Evolutionary conservation across 805 yeast genomes (phyloP), one percentile per base, ranked within the genome.

Genomic region (Candida palmyrensis): DNA sequence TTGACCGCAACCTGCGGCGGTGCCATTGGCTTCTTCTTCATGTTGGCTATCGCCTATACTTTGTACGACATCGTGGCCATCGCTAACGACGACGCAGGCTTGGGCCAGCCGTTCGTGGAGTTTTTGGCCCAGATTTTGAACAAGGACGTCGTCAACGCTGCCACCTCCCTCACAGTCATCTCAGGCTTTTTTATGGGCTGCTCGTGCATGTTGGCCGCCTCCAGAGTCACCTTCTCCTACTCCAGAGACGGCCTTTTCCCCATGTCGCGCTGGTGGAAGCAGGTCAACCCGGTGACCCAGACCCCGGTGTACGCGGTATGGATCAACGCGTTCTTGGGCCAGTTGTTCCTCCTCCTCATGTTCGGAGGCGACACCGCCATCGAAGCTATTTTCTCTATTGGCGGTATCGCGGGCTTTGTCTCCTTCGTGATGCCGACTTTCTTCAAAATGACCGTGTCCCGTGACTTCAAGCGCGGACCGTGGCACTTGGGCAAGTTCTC

Each of bases 231-330:
- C 12, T 80, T 63, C 47, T 77, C 85, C 3, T 80, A 79, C 51
- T 71, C 85, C 1, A 68, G 87, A 51, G 87, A 79, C 52, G 77
- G 78, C 9, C 66, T 79, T 44, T 74, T 79, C 57, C 87, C 87
- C 12, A 58, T 68, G 14, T 74, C 82, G 14, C 57, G 49, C 12
- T 45, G 44, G 38, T 73, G 75, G 74, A 60, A 67, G 41, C 46
- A 48, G 16, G 82, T 81, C 32, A 68, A 73, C 55, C 54, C 59
- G 28, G 28, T 36, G 27, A 77, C 84, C 22, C 59, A 65, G 40
- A 80, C 85, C 4, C 88, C 88, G 5, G 65, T 81, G 32, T 65
- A 74, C 48, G 83, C 85, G 0, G 80, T 76, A 18, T 70, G 80
- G 75, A 53, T 73, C 44, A 76, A 78, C 57, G 63, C 68, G 47